phyloP scores from a whole-genome alignment of 2,329 filamentous ascomycete species.

The Penicillium nordicum region DNA sequence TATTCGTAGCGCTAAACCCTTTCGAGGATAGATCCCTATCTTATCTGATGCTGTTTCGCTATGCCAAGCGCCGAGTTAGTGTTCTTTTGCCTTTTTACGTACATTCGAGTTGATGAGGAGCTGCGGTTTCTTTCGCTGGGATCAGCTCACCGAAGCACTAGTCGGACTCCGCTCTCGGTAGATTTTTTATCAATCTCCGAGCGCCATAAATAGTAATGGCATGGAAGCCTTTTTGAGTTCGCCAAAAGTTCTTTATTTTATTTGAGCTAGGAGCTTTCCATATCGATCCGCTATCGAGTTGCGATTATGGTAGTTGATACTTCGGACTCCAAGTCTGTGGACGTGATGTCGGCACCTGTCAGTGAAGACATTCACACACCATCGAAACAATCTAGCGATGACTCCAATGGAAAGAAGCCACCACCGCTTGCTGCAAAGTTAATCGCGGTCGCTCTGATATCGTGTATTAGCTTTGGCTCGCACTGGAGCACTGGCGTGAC shows the following conservation, averaged over 20 bases:
- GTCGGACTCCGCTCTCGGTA: neutral
- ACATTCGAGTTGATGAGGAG: neutral
- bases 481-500: slow-evolving; percentile 61
- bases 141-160: neutral
- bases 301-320: slow-evolving; percentile 3
- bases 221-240: neutral
- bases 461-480: slow-evolving; percentile 56
- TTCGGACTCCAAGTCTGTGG: slow-evolving; percentile 8
- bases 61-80: neutral
- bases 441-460: slow-evolving; percentile 44
- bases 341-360: slow-evolving; percentile 1
- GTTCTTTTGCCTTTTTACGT: neutral
- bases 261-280: neutral
- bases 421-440: slow-evolving; percentile 36
- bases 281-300: neutral
- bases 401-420: slow-evolving; percentile 18
- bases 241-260: neutral
- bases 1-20: neutral
- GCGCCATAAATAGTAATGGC: neutral
- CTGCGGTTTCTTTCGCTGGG: neutral
- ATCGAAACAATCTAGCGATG: neutral
- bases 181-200: slow-evolving; percentile 7
- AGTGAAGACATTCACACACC: neutral
- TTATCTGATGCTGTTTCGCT: slow-evolving; percentile 13
- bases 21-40: slow-evolving; percentile 1